Evolutionary conservation across 108 stramenopile species (phyloP).

Genomic region (Schizochytrium sp.): DNA sequence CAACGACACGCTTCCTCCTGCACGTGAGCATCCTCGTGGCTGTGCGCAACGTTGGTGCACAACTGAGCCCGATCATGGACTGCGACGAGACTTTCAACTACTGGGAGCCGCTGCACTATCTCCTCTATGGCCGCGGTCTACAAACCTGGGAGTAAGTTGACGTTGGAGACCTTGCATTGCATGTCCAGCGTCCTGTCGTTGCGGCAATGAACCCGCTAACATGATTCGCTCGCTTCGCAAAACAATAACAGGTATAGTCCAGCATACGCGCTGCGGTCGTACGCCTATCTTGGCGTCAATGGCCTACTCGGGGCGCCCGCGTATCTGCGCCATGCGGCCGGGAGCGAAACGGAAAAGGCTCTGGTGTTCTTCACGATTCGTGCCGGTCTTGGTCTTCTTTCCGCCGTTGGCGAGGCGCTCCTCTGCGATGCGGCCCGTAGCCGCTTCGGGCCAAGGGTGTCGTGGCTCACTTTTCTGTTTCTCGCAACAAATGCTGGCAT

Average conservation of each 20-base stretch:
- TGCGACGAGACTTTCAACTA: constrained; percentile 98
- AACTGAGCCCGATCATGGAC: constrained; percentile 59
- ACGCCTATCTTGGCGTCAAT: constrained; percentile 63
- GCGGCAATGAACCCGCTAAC: not conserved
- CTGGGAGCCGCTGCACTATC: constrained; percentile 92
- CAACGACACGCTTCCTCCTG: not conserved
- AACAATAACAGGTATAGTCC: constrained; percentile 27
- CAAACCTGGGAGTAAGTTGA: constrained; percentile 91
- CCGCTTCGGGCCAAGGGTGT: constrained; percentile 16
- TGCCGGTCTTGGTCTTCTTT: constrained; percentile 35
- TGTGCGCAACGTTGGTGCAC: not conserved
- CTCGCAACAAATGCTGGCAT: constrained; percentile 57
- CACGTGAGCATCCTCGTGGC: not conserved
- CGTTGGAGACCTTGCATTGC: not conserved
- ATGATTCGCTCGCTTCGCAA: not conserved
- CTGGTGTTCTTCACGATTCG: constrained; percentile 49
- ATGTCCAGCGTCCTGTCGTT: too few species aligned
- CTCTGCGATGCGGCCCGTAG: not conserved
- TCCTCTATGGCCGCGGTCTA: constrained; percentile 59
- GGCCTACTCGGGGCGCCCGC: constrained; percentile 38
- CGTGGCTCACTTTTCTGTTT: constrained; percentile 36
- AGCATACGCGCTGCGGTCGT: constrained; percentile 79
- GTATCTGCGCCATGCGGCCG: not conserved
- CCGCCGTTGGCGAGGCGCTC: constrained; percentile 26
- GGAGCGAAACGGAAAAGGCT: constrained; percentile 27